Conservation (phyloP, 2,329 filamentous ascomycete species). For the Trichoderma sp. region DNA sequence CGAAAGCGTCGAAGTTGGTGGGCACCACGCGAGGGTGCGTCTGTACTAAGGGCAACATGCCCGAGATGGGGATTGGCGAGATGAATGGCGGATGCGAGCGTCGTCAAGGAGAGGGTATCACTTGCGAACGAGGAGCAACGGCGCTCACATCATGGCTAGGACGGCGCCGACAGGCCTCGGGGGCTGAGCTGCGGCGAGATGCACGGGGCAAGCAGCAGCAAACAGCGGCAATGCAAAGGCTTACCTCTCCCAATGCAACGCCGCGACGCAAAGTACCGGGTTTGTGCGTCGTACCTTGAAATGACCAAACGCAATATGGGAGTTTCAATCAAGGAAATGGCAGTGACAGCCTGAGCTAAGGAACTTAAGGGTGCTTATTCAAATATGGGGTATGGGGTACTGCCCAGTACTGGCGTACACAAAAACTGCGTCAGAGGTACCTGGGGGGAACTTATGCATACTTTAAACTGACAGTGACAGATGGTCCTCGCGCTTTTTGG, state of each 20-base stretch:
- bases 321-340: conserved; percentile 17
- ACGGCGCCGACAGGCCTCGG: conserved; percentile 47
- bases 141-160: conserved; percentile 48
- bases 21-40: conserved; percentile 56
- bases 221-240: conserved; percentile 18
- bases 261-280: conserved; percentile 18
- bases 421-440: not conserved
- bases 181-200: conserved; percentile 37
- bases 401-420: not conserved
- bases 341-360: conserved; percentile 26
- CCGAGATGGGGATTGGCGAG: conserved; percentile 29
- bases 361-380: conserved; percentile 22
- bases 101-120: conserved; percentile 38
- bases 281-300: conserved; percentile 18
- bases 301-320: conserved; percentile 18
- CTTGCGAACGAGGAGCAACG: conserved; percentile 39
- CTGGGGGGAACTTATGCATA: not conserved
- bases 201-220: conserved; percentile 34
- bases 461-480: not conserved
- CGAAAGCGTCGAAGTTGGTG: conserved; percentile 45
- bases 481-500: not conserved
- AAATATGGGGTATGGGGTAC: conserved; percentile 11
- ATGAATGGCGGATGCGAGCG: conserved; percentile 29
- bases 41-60: conserved; percentile 57
- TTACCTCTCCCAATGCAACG: conserved; percentile 13